Conservation (phyloP, 164 flowering plant species). For the Dillenia suffruticosa region DNA sequence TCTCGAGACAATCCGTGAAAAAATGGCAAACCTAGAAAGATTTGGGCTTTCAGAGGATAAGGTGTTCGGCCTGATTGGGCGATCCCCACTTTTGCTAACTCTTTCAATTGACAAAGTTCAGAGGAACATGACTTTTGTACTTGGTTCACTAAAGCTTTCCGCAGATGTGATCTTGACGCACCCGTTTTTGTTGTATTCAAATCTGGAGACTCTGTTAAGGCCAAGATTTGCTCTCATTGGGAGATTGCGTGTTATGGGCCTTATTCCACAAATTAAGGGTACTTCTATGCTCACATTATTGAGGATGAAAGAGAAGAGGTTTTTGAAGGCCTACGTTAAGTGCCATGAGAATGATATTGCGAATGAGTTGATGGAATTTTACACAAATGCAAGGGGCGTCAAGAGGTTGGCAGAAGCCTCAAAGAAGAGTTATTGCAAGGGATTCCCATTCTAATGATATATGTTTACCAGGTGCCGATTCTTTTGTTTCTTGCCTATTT, state of each 20-base stretch:
- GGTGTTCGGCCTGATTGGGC: conserved; percentile 36
- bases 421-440: conserved; percentile 22
- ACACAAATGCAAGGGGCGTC: conserved; percentile 34
- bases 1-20: conserved; percentile 44
- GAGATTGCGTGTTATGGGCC: conserved; percentile 48
- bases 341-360: conserved; percentile 43
- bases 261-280: conserved; percentile 40
- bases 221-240: conserved; percentile 40
- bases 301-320: conserved; percentile 57
- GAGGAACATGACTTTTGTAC: conserved; percentile 59
- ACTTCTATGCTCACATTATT: conserved; percentile 35
- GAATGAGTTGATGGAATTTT: conserved; percentile 36
- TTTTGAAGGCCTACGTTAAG: conserved; percentile 35
- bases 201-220: conserved; percentile 46
- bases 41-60: conserved; percentile 59
- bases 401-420: conserved; percentile 52
- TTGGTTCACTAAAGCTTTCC: conserved; percentile 47
- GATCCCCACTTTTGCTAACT: conserved; percentile 44
- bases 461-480: no score
- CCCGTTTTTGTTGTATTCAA: conserved; percentile 40
- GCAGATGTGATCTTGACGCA: conserved; percentile 28
- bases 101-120: conserved; percentile 60
- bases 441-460: conserved; percentile 49
- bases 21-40: conserved; percentile 50
- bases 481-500: no score